Evolutionary conservation across 371 early-diverging fungal genomes (phyloP), one percentile per base, ranked within the genome.

Genomic region (Nosema granulosis): DNA sequence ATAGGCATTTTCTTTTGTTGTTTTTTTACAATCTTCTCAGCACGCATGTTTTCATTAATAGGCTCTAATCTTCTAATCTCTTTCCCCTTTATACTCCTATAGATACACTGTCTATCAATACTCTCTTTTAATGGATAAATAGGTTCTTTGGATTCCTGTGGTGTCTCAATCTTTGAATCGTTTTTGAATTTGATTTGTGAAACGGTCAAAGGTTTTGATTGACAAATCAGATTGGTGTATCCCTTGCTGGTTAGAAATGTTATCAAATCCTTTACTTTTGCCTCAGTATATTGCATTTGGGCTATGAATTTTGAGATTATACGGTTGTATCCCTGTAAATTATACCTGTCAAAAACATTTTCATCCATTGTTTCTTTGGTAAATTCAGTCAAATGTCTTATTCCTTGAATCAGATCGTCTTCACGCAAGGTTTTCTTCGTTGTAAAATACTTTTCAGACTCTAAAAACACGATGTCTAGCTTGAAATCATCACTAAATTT

Each of bases 391-490:
- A 77, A 20, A 12, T 32, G 3, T 51, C 54, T 67, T 29, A 75
- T 20, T 20, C 57, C 68, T 43, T 29, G 32, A 20, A 71, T 50
- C 16, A 73, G n/a, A 34, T 74, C 51, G 0, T 52, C 13, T 58
- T 49, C 49, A 20, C 62, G 9, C 0, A 31, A 34, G 37, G 54
- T 62, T 29, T 9, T 9, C 9, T n/a, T 65, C n/a, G 20, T 59
- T 20, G 38, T n/a, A 16, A 52, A 22, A 1, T 18, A 18, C 18
- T 68, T 58, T 51, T 68, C 34, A n/a, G 63, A 29, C 38, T 73
- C 74, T 16, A 66, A 11, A 32, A 77, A 56, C 11, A 80, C 75
- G 20, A 80, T 3, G 72, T 80, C 81, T 32, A 80, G 31, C n/a
- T 38, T 49, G 56, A 80, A 75, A 28, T 80, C 76, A 24, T 80